phyloP scores from a whole-genome alignment of 1,284 basidiomycete genomes.

The Mycena sp. region DNA sequence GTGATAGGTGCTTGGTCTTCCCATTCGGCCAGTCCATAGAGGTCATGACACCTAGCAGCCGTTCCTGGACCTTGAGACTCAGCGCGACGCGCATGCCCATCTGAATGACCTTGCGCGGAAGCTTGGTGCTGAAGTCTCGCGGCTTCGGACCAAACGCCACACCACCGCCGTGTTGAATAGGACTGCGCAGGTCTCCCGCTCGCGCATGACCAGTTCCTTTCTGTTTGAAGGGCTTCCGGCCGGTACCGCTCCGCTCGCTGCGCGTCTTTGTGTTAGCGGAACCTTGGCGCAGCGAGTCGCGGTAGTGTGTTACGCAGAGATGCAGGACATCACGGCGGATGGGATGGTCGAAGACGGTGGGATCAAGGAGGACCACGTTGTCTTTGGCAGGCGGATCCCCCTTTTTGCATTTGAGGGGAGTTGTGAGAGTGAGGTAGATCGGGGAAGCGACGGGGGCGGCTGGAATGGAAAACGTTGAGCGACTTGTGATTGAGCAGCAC shows the following conservation, averaged over 20 bases:
- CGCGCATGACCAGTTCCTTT: slow-evolving; percentile 94
- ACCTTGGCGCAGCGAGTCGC: slow-evolving; percentile 89
- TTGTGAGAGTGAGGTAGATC: slow-evolving; percentile 67
- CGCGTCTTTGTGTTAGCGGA: slow-evolving; percentile 94
- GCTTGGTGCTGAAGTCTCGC: slow-evolving; percentile 89
- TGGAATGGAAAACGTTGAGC: slow-evolving; percentile 33
- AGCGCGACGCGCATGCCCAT: slow-evolving; percentile 94
- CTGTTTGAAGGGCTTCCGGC: slow-evolving; percentile 89
- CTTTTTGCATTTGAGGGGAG: slow-evolving; percentile 58
- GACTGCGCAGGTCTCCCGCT: slow-evolving; percentile 88
- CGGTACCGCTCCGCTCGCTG: slow-evolving; percentile 89
- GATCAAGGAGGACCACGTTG: slow-evolving; percentile 78
- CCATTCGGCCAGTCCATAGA: slow-evolving; percentile 75
- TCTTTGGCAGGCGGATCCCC: slow-evolving; percentile 50
- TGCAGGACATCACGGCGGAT: slow-evolving; percentile 94
- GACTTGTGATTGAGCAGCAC: neutral
- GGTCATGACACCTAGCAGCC: slow-evolving; percentile 79
- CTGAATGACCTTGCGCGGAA: slow-evolving; percentile 90
- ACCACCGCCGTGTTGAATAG: slow-evolving; percentile 93
- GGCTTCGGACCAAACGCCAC: slow-evolving; percentile 92
- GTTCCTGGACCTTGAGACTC: slow-evolving; percentile 82
- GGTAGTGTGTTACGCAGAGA: slow-evolving; percentile 90
- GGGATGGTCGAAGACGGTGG: slow-evolving; percentile 87
- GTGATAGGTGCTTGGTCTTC: slow-evolving; percentile 71
- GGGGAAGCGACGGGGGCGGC: slow-evolving; percentile 56